A percentile compares a stretch with the other conserved stretches of the same genome.
Conservation (phyloP, 805 yeast genomes). For the Teunomyces barrocoloradensis region DNA sequence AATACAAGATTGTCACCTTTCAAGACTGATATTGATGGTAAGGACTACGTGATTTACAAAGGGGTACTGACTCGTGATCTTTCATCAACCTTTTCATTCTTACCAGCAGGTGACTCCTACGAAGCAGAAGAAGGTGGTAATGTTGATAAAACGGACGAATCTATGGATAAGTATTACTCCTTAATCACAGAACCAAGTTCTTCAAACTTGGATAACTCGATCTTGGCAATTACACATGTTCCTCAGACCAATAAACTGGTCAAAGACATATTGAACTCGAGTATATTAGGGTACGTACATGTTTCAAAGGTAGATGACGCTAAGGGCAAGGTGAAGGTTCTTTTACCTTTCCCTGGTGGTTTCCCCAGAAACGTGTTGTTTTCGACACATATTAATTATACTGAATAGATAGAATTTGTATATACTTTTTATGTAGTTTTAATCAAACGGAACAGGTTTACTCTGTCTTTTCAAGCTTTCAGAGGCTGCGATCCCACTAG, state of each 20-base stretch:
- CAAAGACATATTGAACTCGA: constrained; percentile 50
- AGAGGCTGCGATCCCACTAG: constrained; percentile 92
- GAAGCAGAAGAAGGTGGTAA: constrained; percentile 30
- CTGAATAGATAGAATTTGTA: constrained; percentile 50
- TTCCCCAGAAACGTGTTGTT: constrained; percentile 74
- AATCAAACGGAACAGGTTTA: constrained; percentile 68
- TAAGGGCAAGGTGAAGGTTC: constrained; percentile 61
- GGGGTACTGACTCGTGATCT: constrained; percentile 49
- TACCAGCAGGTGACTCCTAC: constrained; percentile 44
- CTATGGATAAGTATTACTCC: constrained; percentile 33
- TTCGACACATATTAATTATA: constrained; percentile 75
- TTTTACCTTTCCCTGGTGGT: constrained; percentile 85
- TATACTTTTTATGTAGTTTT: constrained; percentile 5
- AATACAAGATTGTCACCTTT: constrained; percentile 76
- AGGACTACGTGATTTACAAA: constrained; percentile 57
- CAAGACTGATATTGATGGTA: constrained; percentile 69
- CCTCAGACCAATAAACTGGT: constrained; percentile 41
- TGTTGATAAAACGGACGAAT: constrained; percentile 21
- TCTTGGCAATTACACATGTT: constrained; percentile 57
- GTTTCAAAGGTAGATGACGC: constrained; percentile 72
- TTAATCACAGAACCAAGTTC: constrained; percentile 45
- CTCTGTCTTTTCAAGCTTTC: constrained; percentile 39
- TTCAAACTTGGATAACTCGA: constrained; percentile 66
- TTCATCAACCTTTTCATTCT: constrained; percentile 34
- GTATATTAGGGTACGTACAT: constrained; percentile 78